Base-by-base conservation (phyloP, 2,329 filamentous ascomycete species). In the Metarhizium sp. region DNA sequence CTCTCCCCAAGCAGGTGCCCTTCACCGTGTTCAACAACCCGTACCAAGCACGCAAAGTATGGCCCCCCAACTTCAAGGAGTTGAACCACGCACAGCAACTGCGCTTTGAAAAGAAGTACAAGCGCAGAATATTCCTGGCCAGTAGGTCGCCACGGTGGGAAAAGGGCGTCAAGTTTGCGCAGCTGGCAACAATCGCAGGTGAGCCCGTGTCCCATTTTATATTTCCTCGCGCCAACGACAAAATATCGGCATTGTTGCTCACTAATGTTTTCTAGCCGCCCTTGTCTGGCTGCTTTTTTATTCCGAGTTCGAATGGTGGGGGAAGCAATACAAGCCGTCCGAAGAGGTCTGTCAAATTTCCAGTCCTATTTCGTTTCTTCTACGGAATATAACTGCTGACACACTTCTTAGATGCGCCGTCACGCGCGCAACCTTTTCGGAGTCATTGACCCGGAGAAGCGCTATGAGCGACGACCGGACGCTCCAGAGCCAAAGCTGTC, bases 21-120 rank as follows among this genome's bases (percentile, higher is more conserved):
- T 56, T 70, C 45, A 67, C 59, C 55, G 70, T 76, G 58, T 73
- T 77, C 59, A 77, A 70, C 58, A 84, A 82, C 65, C 79, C 79
- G 5, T 85, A 82, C 72, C 80, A 75, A 64, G 80, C 84, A 51
- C 86, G 88, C 71, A 88, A 86, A 66, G 74, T 82, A 60, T 92
- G 88, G 88, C 88, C 88, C 56, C 88, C 88, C 13, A 84, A 91
- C 69, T 88, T 92, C 70, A 73, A 77, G 59, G 80, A 82, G 66
- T 78, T 92, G 57, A 82, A 82, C 42, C 73, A 77, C 50, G 87
- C 87, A 69, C 83, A 91, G 65, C 85, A 92, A 70, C 87, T 92
- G 67, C 79, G 84, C 47, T 85, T 90, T 62, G 88, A 92, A 75
- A 84, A 87, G 68, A 85, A 87, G 66, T 92, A 87, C 72, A 87